Base-by-base conservation (phyloP, 495 filamentous ascomycete species). In the Penicillium simplicissimum region DNA sequence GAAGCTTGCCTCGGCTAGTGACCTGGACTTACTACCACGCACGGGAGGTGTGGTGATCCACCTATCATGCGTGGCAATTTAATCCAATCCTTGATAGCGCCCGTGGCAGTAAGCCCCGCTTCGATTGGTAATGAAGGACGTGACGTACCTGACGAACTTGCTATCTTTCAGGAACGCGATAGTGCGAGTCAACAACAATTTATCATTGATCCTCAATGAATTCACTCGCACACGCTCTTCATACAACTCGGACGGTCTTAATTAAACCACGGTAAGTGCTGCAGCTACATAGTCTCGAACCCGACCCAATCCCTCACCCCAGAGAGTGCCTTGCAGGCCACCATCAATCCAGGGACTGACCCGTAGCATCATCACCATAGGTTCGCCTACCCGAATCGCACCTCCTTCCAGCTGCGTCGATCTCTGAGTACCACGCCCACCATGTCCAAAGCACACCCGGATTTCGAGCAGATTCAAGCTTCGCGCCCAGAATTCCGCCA, bases 391-490 rank as follows among this genome's bases (percentile, higher is more conserved):
- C 25, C 37, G 17, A 34, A 37, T 21, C 47, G 19, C 52, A 11
- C 35, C 25, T 45, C 40, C 19, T 42, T 17, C 11, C 19, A 17
- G 7, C 40, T 47, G 9, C 43, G n/a, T 33, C 66, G 67, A 59
- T 25, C 59, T 2, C 56, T 74, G 33, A 71, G 52, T 43, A 52
- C 66, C 45, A 72, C 73, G 15, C 56, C 64, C 51, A 62, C 59
- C 21, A 74, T 74, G 66, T 69, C 62, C 45, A 75, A 67, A 54
- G 62, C 55, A n/a, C n/a, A 59, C 11, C 59, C 67, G n/a, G 89
- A 97, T 71, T 96, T 96, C 80, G 89, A 89, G 60, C 78, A 84
- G 23, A 81, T 90, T 61, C 87, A 96, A 76, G 83, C 84, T 43
- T 82, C 84, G n/a, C 85, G 93, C 13, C 88, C 87, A 2, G 81